phyloP scores from a whole-genome alignment of 2,329 filamentous ascomycete species.

The Beauveria australis region DNA sequence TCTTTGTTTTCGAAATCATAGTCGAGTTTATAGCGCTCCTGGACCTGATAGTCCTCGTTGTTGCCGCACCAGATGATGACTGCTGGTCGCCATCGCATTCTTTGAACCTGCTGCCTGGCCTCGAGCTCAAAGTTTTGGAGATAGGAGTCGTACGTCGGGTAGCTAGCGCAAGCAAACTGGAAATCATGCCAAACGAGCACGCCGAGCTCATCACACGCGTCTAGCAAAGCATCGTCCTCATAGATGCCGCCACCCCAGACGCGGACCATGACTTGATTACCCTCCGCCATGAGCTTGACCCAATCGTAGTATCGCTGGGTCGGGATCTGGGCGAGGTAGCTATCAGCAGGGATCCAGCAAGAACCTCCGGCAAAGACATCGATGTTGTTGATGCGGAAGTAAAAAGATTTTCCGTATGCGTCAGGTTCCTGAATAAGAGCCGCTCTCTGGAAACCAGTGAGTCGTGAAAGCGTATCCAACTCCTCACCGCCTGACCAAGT shows the following conservation, averaged over 20 bases:
- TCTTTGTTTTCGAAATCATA: constrained; percentile 69
- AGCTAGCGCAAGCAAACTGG: constrained; percentile 65
- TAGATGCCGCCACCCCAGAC: constrained; percentile 68
- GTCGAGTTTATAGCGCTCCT: constrained; percentile 57
- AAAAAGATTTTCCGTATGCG: constrained; percentile 62
- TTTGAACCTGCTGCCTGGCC: constrained; percentile 52
- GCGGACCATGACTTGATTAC: constrained; percentile 68
- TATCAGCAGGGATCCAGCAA: constrained; percentile 72
- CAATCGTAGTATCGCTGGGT: constrained; percentile 57
- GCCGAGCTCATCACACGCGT: constrained; percentile 63
- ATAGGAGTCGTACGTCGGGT: constrained; percentile 55
- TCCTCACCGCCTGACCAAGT: constrained; percentile 25
- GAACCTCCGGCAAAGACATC: constrained; percentile 69
- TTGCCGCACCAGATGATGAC: constrained; percentile 72
- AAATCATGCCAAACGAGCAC: constrained; percentile 76
- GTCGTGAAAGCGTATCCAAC: constrained; percentile 47
- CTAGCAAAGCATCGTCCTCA: constrained; percentile 61
- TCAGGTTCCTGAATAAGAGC: constrained; percentile 46
- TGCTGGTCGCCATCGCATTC: constrained; percentile 50
- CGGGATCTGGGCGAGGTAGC: constrained; percentile 59
- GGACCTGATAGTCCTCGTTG: constrained; percentile 73
- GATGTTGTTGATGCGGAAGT: constrained; percentile 64
- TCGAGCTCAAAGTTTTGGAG: constrained; percentile 53
- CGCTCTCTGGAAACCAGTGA: constrained; percentile 55
- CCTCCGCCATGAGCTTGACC: constrained; percentile 61